A percentile compares a stretch with the other conserved stretches of the same genome.
Evolutionary conservation across 75 land plant genomes (phyloP).

Genomic region (Pinus tabuliformis): DNA sequence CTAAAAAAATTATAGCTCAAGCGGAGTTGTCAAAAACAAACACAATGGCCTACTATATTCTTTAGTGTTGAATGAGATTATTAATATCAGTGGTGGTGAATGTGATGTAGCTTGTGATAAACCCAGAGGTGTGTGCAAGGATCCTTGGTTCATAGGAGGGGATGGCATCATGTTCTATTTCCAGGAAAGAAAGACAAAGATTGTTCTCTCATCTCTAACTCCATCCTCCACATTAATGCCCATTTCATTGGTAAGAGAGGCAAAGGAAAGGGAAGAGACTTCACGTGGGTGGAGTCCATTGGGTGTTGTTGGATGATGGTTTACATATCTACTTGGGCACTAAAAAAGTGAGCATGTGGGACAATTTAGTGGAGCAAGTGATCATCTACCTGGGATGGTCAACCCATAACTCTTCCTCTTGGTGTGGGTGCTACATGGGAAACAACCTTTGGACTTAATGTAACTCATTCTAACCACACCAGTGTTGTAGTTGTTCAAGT

Average conservation of each 20-base stretch:
- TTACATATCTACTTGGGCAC: constrained; percentile 19
- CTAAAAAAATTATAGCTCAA: too few species aligned
- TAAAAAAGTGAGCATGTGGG: constrained; percentile 4
- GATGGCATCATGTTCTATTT: constrained; percentile 23
- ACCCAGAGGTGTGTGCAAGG: constrained; percentile 34
- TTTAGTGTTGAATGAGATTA: too few species aligned
- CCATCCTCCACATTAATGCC: constrained; percentile 15
- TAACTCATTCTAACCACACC: too few species aligned
- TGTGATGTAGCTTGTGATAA: constrained; percentile 15
- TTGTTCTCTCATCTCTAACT: constrained; percentile 44
- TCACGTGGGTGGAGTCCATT: constrained; percentile 36
- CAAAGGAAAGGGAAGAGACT: constrained; percentile 4
- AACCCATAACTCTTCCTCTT: not conserved
- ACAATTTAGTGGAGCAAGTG: constrained; percentile 8
- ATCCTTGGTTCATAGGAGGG: constrained; percentile 20
- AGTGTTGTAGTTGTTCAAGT: too few species aligned
- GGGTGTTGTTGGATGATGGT: constrained; percentile 13
- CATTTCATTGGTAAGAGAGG: too few species aligned
- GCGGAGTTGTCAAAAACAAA: too few species aligned
- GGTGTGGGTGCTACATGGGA: constrained; percentile 4
- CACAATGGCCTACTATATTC: too few species aligned
- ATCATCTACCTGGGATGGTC: constrained; percentile 2
- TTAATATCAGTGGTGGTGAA: too few species aligned
- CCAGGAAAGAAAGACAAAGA: constrained; percentile 45
- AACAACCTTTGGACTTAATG: constrained; percentile 3